Evolutionary conservation across 1,284 basidiomycete species (phyloP), one percentile per base, ranked within the genome.

Genomic region (Puccinia novopanici): DNA sequence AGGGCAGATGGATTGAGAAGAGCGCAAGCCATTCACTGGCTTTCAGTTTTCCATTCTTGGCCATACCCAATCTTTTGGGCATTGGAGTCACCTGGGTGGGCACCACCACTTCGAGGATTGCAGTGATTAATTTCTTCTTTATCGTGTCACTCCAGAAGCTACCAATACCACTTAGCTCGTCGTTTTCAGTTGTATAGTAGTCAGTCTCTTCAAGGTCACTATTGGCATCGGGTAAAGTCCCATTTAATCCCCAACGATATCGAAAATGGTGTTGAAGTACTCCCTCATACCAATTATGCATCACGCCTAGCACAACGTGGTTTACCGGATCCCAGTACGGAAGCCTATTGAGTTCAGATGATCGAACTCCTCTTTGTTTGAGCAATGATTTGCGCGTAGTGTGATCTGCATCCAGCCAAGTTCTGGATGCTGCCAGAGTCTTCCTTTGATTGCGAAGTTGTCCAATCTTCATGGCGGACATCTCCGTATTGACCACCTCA

Each of bases 251-350:
- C 75, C 75, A 77, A 15, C 45, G 42, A 34, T 19, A 65, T 48
- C 40, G 30, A 22, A 77, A 68, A 22, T 77, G 75, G 37, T 77
- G 75, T 19, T 67, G 48, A 8, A 77, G 22, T 0, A 77, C 75
- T 4, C 75, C 75, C n/a, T 77, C 63, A 42, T 45, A 77, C 75
- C 75, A 77, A 22, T 75, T 75, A 63, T 75, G 73, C 42, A 75
- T 59, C 3, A 75, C 57, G 30, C 75, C 75, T n/a, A 68, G 27
- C 3, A 34, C 45, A 42, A 70, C 52, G n/a, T 42, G 68, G 5
- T 68, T 77, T 1, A 77, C 65, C 24, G 75, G 75, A 68, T 77
- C 75, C 75, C 75, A 77, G 65, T 77, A 77, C n/a, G 65, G 61
- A 1, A 77, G 37, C 10, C 24, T 17, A 77, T 77, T 68, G 13